phyloP scores from a whole-genome alignment of 1,139 yeast genomes.

The Saccharomycopsis hybrid region DNA sequence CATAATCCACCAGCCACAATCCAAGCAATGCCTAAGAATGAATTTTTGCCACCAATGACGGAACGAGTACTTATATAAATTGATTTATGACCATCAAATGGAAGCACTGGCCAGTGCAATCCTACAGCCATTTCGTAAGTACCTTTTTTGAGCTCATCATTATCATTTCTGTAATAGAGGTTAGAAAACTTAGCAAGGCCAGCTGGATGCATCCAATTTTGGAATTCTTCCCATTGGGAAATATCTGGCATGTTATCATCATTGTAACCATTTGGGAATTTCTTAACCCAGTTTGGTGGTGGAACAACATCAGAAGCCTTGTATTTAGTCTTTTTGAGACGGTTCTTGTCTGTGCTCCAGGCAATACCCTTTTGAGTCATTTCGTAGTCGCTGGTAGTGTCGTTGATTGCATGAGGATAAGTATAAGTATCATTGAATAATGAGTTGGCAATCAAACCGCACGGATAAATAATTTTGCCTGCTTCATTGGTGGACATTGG shows the following conservation, averaged over 20 bases:
- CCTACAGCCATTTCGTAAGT: conserved; percentile 68
- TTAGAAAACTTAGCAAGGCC: conserved; percentile 84
- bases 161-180: conserved; percentile 73
- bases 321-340: conserved; percentile 77
- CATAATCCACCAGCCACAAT: conserved; percentile 92
- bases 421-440: conserved; percentile 80
- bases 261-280: conserved; percentile 86
- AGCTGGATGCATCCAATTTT: conserved; percentile 97
- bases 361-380: conserved; percentile 73
- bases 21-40: conserved; percentile 84
- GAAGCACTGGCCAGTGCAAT: conserved; percentile 81
- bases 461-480: conserved; percentile 72
- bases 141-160: conserved; percentile 55
- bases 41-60: conserved; percentile 85
- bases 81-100: conserved; percentile 76
- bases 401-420: conserved; percentile 44
- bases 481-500: conserved; percentile 60
- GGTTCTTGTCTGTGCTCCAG: conserved; percentile 74
- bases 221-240: conserved; percentile 72
- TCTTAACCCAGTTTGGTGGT: conserved; percentile 89
- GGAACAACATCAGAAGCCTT: conserved; percentile 71
- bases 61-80: conserved; percentile 78
- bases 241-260: conserved; percentile 79
- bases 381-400: conserved; percentile 41
- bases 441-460: conserved; percentile 94